Percentiles rank a stretch among this genome's conserved stretches.
These are phyloP conservation scores for Pichia inconspicua DNA, from an alignment of 1,139 yeast species.

Conservation along the genomic window DNA sequence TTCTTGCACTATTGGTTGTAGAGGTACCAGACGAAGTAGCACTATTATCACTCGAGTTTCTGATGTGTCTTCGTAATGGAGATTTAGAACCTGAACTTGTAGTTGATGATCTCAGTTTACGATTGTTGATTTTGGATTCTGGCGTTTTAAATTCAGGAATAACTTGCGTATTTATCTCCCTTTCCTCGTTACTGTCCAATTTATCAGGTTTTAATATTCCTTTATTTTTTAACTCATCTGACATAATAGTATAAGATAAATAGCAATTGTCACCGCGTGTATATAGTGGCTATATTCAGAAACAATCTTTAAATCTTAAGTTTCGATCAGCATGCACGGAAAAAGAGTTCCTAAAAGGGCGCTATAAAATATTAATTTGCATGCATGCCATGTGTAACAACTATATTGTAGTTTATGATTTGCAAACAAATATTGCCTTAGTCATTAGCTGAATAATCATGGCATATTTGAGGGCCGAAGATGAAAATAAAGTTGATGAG, in stretches of 20 bases:
- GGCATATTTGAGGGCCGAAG: slow-evolving; percentile 3
- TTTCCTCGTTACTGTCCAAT: not conserved
- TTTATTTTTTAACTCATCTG: not conserved
- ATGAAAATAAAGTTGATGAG: slow-evolving; percentile 7
- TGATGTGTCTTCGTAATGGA: slow-evolving; percentile 16
- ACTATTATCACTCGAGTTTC: slow-evolving; percentile 16
- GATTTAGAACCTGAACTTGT: slow-evolving; percentile 12
- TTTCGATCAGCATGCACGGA: not conserved
- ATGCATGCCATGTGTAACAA: too few species aligned
- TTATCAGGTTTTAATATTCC: not conserved
- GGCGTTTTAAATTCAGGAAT: slow-evolving; percentile 5
- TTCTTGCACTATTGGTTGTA: slow-evolving; percentile 14
- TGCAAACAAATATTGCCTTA: too few species aligned
- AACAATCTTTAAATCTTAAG: too few species aligned
- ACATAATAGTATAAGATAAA: not conserved
- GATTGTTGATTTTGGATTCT: slow-evolving; percentile 4
- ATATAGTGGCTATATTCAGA: too few species aligned
- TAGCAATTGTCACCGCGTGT: not conserved
- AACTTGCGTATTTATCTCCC: not conserved
- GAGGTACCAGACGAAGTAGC: slow-evolving; percentile 10
- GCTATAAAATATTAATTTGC: not conserved
- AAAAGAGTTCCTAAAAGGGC: not conserved
- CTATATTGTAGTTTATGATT: too few species aligned
- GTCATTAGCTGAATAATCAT: not conserved
- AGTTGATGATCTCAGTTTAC: slow-evolving; percentile 15